phyloP scores from a whole-genome alignment of 495 filamentous ascomycete genomes.

The Aspergillus carlsbadensis region DNA sequence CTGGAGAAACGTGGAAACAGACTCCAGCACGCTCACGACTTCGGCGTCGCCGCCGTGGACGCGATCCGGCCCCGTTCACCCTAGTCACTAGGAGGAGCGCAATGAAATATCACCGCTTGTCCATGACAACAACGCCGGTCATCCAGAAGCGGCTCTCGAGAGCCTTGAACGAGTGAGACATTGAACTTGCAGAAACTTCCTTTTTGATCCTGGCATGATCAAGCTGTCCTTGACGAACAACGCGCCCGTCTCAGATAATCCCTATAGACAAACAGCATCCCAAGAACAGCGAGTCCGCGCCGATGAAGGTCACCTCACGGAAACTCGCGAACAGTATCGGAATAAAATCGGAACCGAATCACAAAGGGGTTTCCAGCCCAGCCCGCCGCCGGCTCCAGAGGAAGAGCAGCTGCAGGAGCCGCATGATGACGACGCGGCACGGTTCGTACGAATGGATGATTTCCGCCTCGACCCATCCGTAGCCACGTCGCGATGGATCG shows the following conservation, averaged over 20 bases:
- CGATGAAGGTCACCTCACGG: constrained; percentile 50
- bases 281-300: constrained; percentile 48
- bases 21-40: constrained; percentile 18
- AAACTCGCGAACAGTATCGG: constrained; percentile 50
- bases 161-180: constrained; percentile 18
- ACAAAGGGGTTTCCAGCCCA: constrained; percentile 43
- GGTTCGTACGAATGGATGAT: too few relatives aligned
- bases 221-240: constrained; percentile 43
- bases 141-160: constrained; percentile 23
- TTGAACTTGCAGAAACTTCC: constrained; percentile 19
- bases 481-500: too few relatives aligned
- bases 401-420: too few relatives aligned
- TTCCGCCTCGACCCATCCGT: too few relatives aligned
- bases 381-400: too few relatives aligned
- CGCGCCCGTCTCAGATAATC: constrained; percentile 32
- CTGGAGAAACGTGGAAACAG: too few relatives aligned
- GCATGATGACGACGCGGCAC: too few relatives aligned
- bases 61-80: constrained; percentile 31
- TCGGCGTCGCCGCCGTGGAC: constrained; percentile 24
- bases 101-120: constrained; percentile 28
- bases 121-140: constrained; percentile 28
- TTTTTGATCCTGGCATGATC: constrained; percentile 21
- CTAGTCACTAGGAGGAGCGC: constrained; percentile 26
- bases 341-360: too few relatives aligned
- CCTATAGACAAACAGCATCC: constrained; percentile 33